Conservation (phyloP, 2,329 filamentous ascomycete species). For the Colletotrichum karsti region DNA sequence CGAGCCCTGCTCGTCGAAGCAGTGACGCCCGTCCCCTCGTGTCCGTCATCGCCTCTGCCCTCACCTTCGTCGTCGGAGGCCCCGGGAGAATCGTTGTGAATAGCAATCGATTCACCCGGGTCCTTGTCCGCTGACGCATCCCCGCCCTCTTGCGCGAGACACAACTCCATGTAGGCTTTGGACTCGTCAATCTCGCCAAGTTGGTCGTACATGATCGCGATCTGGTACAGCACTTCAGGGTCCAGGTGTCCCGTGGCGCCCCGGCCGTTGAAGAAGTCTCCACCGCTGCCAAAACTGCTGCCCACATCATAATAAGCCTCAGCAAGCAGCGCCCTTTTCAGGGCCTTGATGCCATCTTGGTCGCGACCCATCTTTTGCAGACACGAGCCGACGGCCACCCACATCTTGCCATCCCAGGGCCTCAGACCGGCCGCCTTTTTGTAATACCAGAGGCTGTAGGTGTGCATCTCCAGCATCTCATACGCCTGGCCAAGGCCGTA, state of each 20-base stretch:
- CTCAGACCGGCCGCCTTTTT: constrained; percentile 91
- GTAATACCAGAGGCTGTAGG: constrained; percentile 97
- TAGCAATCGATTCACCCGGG: constrained; percentile 59
- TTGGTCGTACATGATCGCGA: constrained; percentile 88
- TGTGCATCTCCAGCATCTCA: constrained; percentile 97
- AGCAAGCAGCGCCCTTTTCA: constrained; percentile 90
- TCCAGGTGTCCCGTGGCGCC: constrained; percentile 74
- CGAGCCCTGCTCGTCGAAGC: constrained; percentile 90
- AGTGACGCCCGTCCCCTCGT: constrained; percentile 82
- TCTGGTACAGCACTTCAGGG: constrained; percentile 89
- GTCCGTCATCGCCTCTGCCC: constrained; percentile 36
- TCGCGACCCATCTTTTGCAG: constrained; percentile 88
- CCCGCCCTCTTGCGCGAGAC: constrained; percentile 87
- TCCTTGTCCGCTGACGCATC: constrained; percentile 49
- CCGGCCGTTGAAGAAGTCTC: constrained; percentile 55
- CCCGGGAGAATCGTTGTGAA: constrained; percentile 63
- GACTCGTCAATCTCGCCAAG: constrained; percentile 81
- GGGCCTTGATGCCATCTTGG: constrained; percentile 91
- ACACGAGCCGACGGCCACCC: constrained; percentile 94
- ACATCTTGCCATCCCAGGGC: constrained; percentile 99
- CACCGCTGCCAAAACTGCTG: constrained; percentile 61
- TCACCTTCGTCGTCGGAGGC: constrained; percentile 42
- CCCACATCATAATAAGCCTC: constrained; percentile 83
- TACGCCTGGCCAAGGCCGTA: constrained; percentile 97
- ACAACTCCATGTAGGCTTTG: constrained; percentile 94